Evolutionary conservation across 352 stramenopile species (phyloP).

Genomic region (Pythium phragmitis): DNA sequence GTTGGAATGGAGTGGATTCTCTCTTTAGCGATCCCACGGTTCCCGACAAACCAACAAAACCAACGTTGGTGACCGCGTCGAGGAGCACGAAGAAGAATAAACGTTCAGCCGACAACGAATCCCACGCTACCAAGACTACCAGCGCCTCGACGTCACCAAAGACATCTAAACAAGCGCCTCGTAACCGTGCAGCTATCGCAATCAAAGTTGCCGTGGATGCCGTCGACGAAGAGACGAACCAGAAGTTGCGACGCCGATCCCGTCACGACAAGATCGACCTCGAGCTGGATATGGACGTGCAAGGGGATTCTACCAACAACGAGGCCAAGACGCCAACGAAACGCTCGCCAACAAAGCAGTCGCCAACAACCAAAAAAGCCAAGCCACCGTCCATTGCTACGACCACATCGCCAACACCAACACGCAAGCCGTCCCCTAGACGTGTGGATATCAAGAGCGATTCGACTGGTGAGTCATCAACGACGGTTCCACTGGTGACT

Average conservation of each 20-base stretch:
- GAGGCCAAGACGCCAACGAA: constrained; percentile 6
- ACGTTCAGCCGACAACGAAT: neutral
- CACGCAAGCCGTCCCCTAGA: constrained; percentile 10
- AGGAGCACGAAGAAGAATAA: constrained; percentile 7
- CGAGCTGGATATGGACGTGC: constrained; percentile 57
- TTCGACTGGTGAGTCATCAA: neutral
- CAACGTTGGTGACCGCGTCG: neutral
- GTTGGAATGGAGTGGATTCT: constrained; percentile 51
- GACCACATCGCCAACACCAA: constrained; percentile 3
- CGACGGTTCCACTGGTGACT: neutral
- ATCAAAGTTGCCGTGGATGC: constrained; percentile 51
- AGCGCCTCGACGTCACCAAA: neutral
- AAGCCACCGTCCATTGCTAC: neutral
- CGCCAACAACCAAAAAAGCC: neutral
- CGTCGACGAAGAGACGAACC: constrained; percentile 50
- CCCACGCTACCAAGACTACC: neutral
- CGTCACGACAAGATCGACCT: constrained; percentile 45
- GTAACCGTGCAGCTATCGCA: neutral
- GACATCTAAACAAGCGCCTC: neutral
- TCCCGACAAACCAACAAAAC: constrained; percentile 17
- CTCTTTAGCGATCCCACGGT: constrained; percentile 18
- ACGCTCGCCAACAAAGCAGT: neutral
- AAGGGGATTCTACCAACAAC: constrained; percentile 14
- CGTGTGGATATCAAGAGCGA: neutral
- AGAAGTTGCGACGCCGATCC: constrained; percentile 29